Evolutionary conservation across 2,329 filamentous ascomycete genomes (phyloP), one percentile per base, ranked within the genome.

Genomic region (Fusarium agapanthi): DNA sequence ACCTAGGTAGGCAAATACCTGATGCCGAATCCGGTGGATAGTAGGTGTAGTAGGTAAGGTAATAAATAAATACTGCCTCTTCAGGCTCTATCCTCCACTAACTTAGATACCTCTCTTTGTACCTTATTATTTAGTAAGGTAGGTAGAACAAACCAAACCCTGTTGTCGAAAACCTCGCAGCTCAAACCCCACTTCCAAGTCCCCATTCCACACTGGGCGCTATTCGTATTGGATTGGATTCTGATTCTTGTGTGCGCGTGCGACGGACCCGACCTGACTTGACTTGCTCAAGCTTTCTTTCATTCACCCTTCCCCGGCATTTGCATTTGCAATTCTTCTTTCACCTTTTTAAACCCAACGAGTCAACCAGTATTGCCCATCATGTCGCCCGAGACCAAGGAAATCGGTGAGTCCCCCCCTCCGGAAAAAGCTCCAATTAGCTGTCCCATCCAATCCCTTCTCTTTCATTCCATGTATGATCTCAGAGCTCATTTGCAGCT

Each of bases 341-440:
- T 71, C 69, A 68, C 55, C 56, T 53, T 69, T 73, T 64, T 61
- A 59, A 74, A 63, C 61, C 70, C 68, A 51, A 56, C 60, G 64
- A 64, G 64, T 57, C 50, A 79, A 47, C 66, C 55, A 67, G 71
- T 67, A 65, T 71, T 77, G 78, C 77, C 79, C 82, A 84, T 79
- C 76, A 84, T 84, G 83, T 83, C 84, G 77, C 82, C 84, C 77
- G 84, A 86, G 61, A 79, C 81, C 37, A 85, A 86, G 81, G 84
- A 83, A 69, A 74, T 81, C 71, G 85, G 84, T 86, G 79, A 73
- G 82, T 34, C 43, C 48, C 38, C 51, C 61, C 34, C 16, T 18
- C 20, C 43, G 43, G 28, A 26, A 43, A 28, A 34, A 44, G 43
- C 61, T 60, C 30, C 41, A 61, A 61, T 40, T 40, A 65, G 64